A percentile compares a stretch with the other conserved stretches of the same genome.
Conservation (phyloP, 2,329 filamentous ascomycete species). For the Microdochium trichocladiopsis region DNA sequence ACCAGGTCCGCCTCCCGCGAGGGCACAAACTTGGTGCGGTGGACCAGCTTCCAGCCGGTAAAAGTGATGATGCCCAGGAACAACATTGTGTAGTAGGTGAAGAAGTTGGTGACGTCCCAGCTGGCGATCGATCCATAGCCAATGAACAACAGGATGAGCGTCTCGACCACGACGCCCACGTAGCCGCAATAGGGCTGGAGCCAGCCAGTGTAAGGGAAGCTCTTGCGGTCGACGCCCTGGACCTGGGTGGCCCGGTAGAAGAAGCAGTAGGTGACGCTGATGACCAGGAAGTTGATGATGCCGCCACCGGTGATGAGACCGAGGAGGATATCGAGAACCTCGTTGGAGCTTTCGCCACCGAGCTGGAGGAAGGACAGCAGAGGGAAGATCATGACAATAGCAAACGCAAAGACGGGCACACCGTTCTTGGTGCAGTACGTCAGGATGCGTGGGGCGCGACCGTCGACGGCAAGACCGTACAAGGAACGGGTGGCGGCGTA, state of each 20-base stretch:
- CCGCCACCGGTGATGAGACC: slow-evolving; percentile 45
- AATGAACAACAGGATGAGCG: slow-evolving; percentile 39
- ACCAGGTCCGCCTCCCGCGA: slow-evolving; percentile 51
- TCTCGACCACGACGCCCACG: slow-evolving; percentile 33
- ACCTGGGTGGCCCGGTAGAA: slow-evolving; percentile 48
- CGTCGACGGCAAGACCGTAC: slow-evolving; percentile 51
- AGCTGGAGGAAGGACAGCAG: slow-evolving; percentile 59
- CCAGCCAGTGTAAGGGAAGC: slow-evolving; percentile 49
- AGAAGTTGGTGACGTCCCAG: slow-evolving; percentile 27
- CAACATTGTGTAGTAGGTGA: slow-evolving; percentile 43
- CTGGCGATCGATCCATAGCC: slow-evolving; percentile 43
- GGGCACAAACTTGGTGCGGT: slow-evolving; percentile 46
- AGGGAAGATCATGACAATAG: slow-evolving; percentile 50
- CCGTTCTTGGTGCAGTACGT: slow-evolving; percentile 46
- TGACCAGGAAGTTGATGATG: slow-evolving; percentile 47
- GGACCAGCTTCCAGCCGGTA: slow-evolving; percentile 58
- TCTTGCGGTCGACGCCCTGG: slow-evolving; percentile 42
- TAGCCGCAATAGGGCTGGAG: slow-evolving; percentile 53
- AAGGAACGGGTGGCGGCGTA: slow-evolving; percentile 55
- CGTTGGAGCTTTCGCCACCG: slow-evolving; percentile 37
- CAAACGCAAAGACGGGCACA: slow-evolving; percentile 58
- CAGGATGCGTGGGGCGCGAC: slow-evolving; percentile 44
- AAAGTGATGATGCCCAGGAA: slow-evolving; percentile 40
- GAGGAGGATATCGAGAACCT: slow-evolving; percentile 54
- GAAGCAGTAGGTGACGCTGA: slow-evolving; percentile 51